Conservation (phyloP, 2,329 filamentous ascomycete genomes). For the Cytospora piceae region DNA sequence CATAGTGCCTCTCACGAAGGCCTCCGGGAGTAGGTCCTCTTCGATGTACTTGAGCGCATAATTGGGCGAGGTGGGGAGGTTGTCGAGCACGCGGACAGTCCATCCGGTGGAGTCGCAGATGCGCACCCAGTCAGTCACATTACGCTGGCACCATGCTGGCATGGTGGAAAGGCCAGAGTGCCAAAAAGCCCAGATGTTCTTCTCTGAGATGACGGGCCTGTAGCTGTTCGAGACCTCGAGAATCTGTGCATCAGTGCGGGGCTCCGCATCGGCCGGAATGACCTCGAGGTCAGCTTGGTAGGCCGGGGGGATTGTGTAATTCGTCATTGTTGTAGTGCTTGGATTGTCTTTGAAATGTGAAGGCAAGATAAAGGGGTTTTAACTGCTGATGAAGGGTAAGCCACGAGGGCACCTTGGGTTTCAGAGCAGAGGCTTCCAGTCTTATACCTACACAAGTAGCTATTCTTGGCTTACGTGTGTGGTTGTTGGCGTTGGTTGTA, state of each 20-base stretch:
- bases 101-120: constrained; percentile 43
- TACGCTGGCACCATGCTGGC: constrained; percentile 44
- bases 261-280: constrained; percentile 32
- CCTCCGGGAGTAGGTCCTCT: too few relatives aligned
- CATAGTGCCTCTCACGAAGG: neutral
- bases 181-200: constrained; percentile 51
- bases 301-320: too few relatives aligned
- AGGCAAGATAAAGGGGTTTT: too few relatives aligned
- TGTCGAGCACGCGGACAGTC: constrained; percentile 46
- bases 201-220: constrained; percentile 32
- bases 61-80: constrained; percentile 34
- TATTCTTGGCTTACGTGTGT: too few relatives aligned
- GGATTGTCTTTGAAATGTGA: too few relatives aligned
- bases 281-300: constrained; percentile 37
- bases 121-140: constrained; percentile 47
- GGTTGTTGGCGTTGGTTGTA: too few relatives aligned
- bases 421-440: too few relatives aligned
- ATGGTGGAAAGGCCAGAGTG: constrained; percentile 43
- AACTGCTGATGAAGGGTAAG: too few relatives aligned
- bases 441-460: too few relatives aligned
- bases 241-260: constrained; percentile 21
- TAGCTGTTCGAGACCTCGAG: constrained; percentile 41
- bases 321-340: too few relatives aligned
- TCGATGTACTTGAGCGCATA: constrained; percentile 39
- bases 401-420: too few relatives aligned